Percentiles rank a stretch among this genome's conserved stretches.
Evolutionary conservation across 441 rosid species (phyloP).

Genomic region (Populus hybrid): DNA sequence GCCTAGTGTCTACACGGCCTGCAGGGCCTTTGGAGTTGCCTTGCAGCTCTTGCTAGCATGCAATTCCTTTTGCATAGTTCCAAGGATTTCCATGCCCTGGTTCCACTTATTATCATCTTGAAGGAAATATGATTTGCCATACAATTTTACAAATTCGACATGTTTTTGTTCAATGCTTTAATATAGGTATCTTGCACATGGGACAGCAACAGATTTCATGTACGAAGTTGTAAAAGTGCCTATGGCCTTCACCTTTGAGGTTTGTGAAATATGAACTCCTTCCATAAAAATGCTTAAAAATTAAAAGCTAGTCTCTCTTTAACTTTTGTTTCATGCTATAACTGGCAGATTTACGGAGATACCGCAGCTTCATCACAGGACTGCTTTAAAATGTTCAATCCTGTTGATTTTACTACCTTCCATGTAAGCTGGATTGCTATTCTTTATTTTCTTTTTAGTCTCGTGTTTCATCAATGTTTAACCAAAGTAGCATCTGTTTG

Average conservation of each 20-base stretch:
- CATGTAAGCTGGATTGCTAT: conserved; percentile 44
- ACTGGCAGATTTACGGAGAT: conserved; percentile 82
- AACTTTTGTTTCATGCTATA: conserved; percentile 5
- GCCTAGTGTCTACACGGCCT: background rate
- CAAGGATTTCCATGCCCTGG: background rate
- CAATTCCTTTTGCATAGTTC: background rate
- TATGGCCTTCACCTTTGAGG: conserved; percentile 99
- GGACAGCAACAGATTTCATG: conserved; percentile 98
- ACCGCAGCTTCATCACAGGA: conserved; percentile 54
- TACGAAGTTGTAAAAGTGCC: conserved; percentile 80
- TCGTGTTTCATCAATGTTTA: background rate
- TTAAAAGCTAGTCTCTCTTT: conserved; percentile 9
- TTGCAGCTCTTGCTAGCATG: background rate
- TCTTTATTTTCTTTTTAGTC: background rate
- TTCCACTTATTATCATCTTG: background rate
- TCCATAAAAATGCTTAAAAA: background rate
- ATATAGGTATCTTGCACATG: conserved; percentile 93
- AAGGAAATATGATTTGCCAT: background rate
- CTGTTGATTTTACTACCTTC: conserved; percentile 66
- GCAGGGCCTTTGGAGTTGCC: background rate
- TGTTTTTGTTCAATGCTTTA: conserved; percentile 2
- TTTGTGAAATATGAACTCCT: conserved; percentile 31
- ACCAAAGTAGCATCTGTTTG: background rate
- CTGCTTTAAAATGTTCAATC: conserved; percentile 98
- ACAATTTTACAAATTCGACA: background rate